Evolutionary conservation across 495 filamentous ascomycete species (phyloP), one percentile per base, ranked within the genome.

Genomic region (Thermochaetoides thermophila): DNA sequence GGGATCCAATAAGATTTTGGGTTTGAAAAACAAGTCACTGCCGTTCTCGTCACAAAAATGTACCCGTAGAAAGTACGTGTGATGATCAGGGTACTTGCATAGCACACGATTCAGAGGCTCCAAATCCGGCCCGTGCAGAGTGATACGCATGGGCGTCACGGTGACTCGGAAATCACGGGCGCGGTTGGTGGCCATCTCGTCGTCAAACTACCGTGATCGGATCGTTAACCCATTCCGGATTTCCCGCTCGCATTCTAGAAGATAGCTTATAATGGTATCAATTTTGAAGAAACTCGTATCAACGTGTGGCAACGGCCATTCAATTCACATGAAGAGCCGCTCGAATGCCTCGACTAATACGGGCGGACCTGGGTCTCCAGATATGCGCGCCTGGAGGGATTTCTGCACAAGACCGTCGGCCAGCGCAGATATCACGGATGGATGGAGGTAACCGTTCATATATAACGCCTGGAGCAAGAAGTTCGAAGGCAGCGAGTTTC

Each of bases 91-190:
- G 38, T 77, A 91, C 32, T 73, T 76, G 19, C 83, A 67, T 3
- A 91, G 57, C 2, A 87, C 71, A 9, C 83, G 66, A 46, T 91
- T 91, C 42, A 66, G 74, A 3, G 64, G 59, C 53, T 86, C 83
- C 1, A 67, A 50, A 23, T 75, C 72, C 1, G 82, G 82, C 0
- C 83, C 83, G 17, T 69, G 65, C 11, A 85, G 60, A n/a, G 62
- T 71, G 23, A 74, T 66, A 2, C 73, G 67, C n/a, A 69, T 59
- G 0, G 83, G 83, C 0, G 78, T 81, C 17, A 86, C 67, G n/a
- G 56, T 59, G 7, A 64, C 71, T 17, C 71, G 68, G 34, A 76
- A 69, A 22, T 36, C 27, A 56, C 44, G 4, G 36, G 43, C 5
- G 50, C 18, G 19, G 50, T 50, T 1, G 44, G 35, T 1, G 21